These are phyloP conservation scores for Paralagenidium karlingii DNA, from an alignment of 352 stramenopile genomes.

Conservation along the genomic window DNA sequence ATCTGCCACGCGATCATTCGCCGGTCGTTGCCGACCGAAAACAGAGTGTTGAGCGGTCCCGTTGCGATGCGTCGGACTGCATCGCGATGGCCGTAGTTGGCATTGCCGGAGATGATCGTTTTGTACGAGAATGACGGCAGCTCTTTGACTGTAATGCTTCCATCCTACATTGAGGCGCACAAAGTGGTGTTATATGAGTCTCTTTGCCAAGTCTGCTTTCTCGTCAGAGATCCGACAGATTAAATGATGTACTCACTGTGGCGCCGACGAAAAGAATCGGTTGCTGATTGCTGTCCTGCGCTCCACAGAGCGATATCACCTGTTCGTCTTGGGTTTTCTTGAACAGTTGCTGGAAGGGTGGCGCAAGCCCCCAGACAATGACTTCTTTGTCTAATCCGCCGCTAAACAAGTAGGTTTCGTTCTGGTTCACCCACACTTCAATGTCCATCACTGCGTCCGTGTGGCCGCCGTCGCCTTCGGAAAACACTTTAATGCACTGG, in stretches of 20 bases:
- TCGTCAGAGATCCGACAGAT: slow-evolving; percentile 1
- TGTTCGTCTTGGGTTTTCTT: slow-evolving; percentile 69
- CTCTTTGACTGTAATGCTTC: slow-evolving; percentile 71
- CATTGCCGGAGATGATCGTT: slow-evolving; percentile 34
- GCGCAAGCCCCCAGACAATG: slow-evolving; percentile 70
- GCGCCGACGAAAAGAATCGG: slow-evolving; percentile 71
- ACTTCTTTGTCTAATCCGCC: slow-evolving; percentile 68
- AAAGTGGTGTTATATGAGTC: slow-evolving; percentile 1
- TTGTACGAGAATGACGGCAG: slow-evolving; percentile 79
- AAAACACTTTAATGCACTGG: slow-evolving; percentile 70
- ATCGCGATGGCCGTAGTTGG: slow-evolving; percentile 64
- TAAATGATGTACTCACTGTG: slow-evolving; percentile 21
- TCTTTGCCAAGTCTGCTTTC: too few relatives aligned
- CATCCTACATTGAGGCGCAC: slow-evolving; percentile 27
- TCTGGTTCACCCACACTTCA: slow-evolving; percentile 77
- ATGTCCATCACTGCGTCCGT: slow-evolving; percentile 78
- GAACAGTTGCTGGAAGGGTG: slow-evolving; percentile 69
- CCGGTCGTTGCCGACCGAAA: slow-evolving; percentile 61
- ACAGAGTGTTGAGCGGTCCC: slow-evolving; percentile 72
- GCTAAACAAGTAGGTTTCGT: slow-evolving; percentile 80
- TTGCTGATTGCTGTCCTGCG: slow-evolving; percentile 41
- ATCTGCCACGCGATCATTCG: slow-evolving; percentile 83
- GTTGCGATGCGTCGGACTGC: slow-evolving; percentile 61
- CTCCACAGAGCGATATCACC: slow-evolving; percentile 61
- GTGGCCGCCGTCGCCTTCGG: slow-evolving; percentile 44